These are phyloP conservation scores for Fusarium chlamydosporum DNA, from an alignment of 2,329 filamentous ascomycete genomes.

Conservation along the genomic window DNA sequence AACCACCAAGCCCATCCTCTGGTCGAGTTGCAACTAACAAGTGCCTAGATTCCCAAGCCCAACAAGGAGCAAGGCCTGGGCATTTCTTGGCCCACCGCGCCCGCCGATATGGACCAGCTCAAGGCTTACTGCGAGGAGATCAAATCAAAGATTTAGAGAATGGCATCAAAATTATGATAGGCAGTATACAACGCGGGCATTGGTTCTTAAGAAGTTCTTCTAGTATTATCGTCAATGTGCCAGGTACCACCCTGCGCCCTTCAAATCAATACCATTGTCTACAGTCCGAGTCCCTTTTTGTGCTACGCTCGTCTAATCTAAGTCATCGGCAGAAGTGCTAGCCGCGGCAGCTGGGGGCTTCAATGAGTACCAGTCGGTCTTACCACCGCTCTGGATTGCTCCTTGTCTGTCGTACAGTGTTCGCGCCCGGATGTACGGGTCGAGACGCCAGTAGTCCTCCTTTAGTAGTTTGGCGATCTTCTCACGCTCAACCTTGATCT, in stretches of 20 bases:
- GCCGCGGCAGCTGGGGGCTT: slow-evolving; percentile 37
- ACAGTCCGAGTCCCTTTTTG: slow-evolving; percentile 20
- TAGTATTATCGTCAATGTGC: slow-evolving; percentile 38
- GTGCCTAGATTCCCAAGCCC: slow-evolving; percentile 87
- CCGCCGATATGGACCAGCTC: slow-evolving; percentile 84
- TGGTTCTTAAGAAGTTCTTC: slow-evolving; percentile 29
- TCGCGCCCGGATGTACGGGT: slow-evolving; percentile 86
- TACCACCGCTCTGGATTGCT: slow-evolving; percentile 76
- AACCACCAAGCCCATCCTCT: not conserved
- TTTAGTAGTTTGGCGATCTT: slow-evolving; percentile 74
- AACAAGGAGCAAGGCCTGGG: slow-evolving; percentile 84
- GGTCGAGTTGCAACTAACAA: slow-evolving; percentile 11
- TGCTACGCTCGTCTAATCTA: slow-evolving; percentile 57
- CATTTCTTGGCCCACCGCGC: slow-evolving; percentile 82
- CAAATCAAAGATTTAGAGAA: slow-evolving; percentile 84
- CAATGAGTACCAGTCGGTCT: slow-evolving; percentile 76
- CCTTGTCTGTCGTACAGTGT: slow-evolving; percentile 88
- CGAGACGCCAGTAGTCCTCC: slow-evolving; percentile 88
- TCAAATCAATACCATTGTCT: slow-evolving; percentile 28
- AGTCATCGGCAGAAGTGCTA: slow-evolving; percentile 61
- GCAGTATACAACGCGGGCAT: slow-evolving; percentile 5
- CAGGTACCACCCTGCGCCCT: slow-evolving; percentile 8
- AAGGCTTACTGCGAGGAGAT: slow-evolving; percentile 85
- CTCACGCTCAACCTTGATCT: slow-evolving; percentile 70
- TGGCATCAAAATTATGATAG: slow-evolving; percentile 1